These are phyloP conservation scores for Schizophyllum amplum DNA, from an alignment of 1,284 basidiomycete species.

Conservation along the genomic window DNA sequence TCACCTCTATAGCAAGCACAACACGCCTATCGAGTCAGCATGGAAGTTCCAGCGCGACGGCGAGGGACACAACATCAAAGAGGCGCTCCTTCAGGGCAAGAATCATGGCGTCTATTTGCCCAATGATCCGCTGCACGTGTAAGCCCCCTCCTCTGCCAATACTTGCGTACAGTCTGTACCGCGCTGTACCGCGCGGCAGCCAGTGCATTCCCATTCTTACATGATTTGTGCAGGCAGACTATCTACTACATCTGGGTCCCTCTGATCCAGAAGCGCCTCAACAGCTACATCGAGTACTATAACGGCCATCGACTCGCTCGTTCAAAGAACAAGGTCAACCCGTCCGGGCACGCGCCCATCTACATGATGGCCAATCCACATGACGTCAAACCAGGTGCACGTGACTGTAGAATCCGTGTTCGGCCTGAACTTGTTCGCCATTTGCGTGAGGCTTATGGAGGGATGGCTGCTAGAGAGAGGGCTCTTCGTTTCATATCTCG, in stretches of 20 bases:
- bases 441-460: not conserved
- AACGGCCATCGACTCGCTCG: not conserved
- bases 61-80: not conserved
- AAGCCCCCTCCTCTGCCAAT: not conserved
- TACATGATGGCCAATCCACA: slow-evolving; percentile 1
- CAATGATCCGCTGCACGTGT: slow-evolving; percentile 1
- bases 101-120: not conserved
- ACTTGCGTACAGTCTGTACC: not conserved
- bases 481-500: slow-evolving; percentile 1
- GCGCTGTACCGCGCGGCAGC: too few relatives aligned
- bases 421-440: not conserved
- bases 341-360: not conserved
- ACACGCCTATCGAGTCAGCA: slow-evolving; percentile 1
- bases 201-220: too few relatives aligned
- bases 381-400: not conserved
- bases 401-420: slow-evolving; percentile 1
- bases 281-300: slow-evolving; percentile 3
- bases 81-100: not conserved
- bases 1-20: not conserved
- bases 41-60: slow-evolving; percentile 1
- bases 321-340: not conserved
- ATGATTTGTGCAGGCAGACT: not conserved
- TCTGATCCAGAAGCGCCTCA: not conserved
- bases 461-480: not conserved
- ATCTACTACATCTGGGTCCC: slow-evolving; percentile 7